These are phyloP conservation scores for Batrachochytrium dendrobatidis DNA, from an alignment of 371 early-diverging fungal genomes.

Conservation along the genomic window DNA sequence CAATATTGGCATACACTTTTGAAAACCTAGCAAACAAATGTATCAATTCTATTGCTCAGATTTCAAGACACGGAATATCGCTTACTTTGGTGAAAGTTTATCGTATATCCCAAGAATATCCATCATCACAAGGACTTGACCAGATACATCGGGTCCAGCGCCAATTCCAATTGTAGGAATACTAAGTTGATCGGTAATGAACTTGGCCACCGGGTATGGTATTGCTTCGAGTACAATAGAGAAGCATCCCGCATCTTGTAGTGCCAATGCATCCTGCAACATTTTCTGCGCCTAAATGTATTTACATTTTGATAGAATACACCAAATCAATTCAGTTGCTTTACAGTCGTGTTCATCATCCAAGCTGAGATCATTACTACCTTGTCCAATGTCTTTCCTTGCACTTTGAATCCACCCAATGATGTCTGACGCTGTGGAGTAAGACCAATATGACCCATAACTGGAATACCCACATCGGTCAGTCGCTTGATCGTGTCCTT, in stretches of 20 bases:
- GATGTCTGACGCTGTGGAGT: constrained; percentile 86
- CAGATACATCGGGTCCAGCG: constrained; percentile 78
- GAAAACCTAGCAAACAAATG: constrained; percentile 57
- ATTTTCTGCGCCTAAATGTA: constrained; percentile 64
- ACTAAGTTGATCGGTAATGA: constrained; percentile 63
- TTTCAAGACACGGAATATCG: not conserved
- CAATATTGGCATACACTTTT: constrained; percentile 76
- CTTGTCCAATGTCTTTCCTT: constrained; percentile 76
- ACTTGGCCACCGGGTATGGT: constrained; percentile 75
- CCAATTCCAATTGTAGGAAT: constrained; percentile 97
- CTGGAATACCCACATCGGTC: constrained; percentile 79
- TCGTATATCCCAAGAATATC: constrained; percentile 87
- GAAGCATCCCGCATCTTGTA: constrained; percentile 91
- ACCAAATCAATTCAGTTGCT: too few species aligned
- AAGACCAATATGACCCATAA: constrained; percentile 87
- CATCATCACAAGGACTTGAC: constrained; percentile 87
- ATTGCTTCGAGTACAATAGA: constrained; percentile 88
- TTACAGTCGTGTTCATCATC: too few species aligned
- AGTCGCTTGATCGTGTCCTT: constrained; percentile 64
- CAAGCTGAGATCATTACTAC: too few species aligned
- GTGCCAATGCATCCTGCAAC: constrained; percentile 77
- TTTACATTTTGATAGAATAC: too few species aligned
- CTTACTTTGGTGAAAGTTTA: constrained; percentile 65
- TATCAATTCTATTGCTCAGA: not conserved
- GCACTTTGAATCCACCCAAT: constrained; percentile 86